Evolutionary conservation across 2,329 filamentous ascomycete genomes (phyloP), one percentile per base, ranked within the genome.

Genomic region (Fusarium devonianum): DNA sequence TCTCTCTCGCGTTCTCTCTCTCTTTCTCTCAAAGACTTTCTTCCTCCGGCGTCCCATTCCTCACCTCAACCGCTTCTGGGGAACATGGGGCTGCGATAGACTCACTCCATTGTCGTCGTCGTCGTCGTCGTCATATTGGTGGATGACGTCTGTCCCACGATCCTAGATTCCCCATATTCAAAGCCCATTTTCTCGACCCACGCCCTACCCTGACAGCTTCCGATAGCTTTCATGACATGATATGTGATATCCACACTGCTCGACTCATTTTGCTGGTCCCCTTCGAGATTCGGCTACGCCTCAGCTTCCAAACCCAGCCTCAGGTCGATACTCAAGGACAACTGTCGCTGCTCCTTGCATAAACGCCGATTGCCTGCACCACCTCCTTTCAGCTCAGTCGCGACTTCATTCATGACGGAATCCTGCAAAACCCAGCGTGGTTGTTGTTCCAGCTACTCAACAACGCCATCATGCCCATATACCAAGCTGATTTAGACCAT

Each of bases 401-500:
- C 44, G 36, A 47, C 13, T 34, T 38, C 19, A 57, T 64, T 60
- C 53, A 65, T 65, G 63, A 63, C 40, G 49, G 38, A 44, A 34
- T 26, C 25, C 32, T 35, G 34, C 38, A 50, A 46, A 14, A 35
- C 37, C 37, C 51, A 58, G 56, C 29, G 53, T 53, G 55, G 70
- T 67, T 72, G 71, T 68, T 69, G 68, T 68, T 67, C 67, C 63
- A 58, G 55, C 64, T 46, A 38, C 51, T 53, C 46, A 55, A 56
- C 36, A 46, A 41, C 44, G 37, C 39, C 53, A 61, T 53, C 52
- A 85, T 85, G 83, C 82, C 82, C 58, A 83, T 83, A 67, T 84
- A 82, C 62, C 79, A 81, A 60, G 75, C 79, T 65, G 75, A 81
- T 60, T 64, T 78, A 62, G 74, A 75, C 38, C 71, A 71, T 56